These are phyloP conservation scores for Cercospora zeae-maydis DNA, from an alignment of 2,329 filamentous ascomycete species.

Conservation along the genomic window DNA sequence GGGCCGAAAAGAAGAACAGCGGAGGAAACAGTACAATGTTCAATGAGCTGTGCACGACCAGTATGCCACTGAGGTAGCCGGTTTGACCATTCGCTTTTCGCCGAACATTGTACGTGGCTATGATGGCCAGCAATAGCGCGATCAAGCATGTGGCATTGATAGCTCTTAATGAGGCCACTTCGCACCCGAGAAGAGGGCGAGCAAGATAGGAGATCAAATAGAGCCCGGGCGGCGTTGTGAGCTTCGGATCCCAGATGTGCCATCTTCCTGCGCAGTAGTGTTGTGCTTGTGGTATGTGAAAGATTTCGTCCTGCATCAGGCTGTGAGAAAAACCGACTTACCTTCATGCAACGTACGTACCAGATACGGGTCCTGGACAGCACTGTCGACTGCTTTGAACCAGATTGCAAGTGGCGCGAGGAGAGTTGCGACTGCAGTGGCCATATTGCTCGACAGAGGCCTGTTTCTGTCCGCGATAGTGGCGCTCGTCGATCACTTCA, in stretches of 20 bases:
- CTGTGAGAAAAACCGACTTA: slow-evolving; percentile 27
- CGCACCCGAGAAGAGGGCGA: slow-evolving; percentile 40
- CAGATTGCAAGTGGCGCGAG: slow-evolving; percentile 29
- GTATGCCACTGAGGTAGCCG: slow-evolving; percentile 13
- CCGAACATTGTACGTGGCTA: slow-evolving; percentile 29
- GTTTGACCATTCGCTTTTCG: slow-evolving; percentile 17
- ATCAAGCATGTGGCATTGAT: slow-evolving; percentile 41
- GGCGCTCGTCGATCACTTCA: not conserved
- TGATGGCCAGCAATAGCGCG: slow-evolving; percentile 34
- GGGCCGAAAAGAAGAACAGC: slow-evolving; percentile 89
- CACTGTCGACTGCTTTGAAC: slow-evolving; percentile 42
- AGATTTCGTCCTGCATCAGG: slow-evolving; percentile 68
- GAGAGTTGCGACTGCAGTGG: slow-evolving; percentile 20
- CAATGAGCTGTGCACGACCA: slow-evolving; percentile 55
- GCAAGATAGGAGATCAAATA: slow-evolving; percentile 43
- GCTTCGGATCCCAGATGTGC: slow-evolving; percentile 86
- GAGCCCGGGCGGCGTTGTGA: slow-evolving; percentile 90
- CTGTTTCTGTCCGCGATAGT: not conserved
- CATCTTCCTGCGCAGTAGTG: slow-evolving; percentile 75
- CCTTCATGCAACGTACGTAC: slow-evolving; percentile 38
- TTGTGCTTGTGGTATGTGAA: slow-evolving; percentile 88
- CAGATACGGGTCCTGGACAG: slow-evolving; percentile 58
- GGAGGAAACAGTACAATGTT: slow-evolving; percentile 85
- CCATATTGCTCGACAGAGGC: slow-evolving; percentile 18
- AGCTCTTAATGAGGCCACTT: slow-evolving; percentile 37